phyloP scores from a whole-genome alignment of 2,329 filamentous ascomycete genomes.

The Penicillium brevicompactum region DNA sequence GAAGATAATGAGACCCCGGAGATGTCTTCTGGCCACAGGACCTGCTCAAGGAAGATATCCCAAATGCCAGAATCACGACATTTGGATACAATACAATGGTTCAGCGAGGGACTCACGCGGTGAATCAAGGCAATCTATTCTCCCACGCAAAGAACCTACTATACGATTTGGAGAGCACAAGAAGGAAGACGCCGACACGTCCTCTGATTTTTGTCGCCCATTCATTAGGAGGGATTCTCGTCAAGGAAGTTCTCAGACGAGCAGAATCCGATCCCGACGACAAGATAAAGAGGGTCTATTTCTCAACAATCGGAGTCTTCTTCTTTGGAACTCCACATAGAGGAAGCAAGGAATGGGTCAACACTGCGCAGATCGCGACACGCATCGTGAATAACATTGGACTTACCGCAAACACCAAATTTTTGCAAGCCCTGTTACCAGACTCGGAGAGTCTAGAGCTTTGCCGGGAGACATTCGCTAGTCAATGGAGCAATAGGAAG shows the following conservation, averaged over 20 bases:
- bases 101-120: background rate
- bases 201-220: background rate
- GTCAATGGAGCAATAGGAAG: background rate
- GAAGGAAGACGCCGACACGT: background rate
- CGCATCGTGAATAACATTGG: background rate
- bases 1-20: background rate
- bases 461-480: background rate
- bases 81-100: conserved; percentile 1
- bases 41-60: background rate
- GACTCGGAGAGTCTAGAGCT: background rate
- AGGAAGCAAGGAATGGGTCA: background rate
- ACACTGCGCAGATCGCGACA: background rate
- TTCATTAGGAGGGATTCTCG: background rate
- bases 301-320: background rate
- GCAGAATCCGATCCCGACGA: background rate
- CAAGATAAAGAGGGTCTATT: background rate
- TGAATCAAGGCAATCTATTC: background rate
- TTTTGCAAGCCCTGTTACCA: background rate
- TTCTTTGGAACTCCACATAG: background rate
- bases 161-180: background rate
- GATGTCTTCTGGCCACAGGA: conserved; percentile 1
- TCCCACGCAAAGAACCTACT: background rate
- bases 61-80: background rate
- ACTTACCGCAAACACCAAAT: background rate
- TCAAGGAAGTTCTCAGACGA: background rate